Base-by-base conservation (phyloP, 2,329 filamentous ascomycete genomes). In the Biscogniauxia mediterranea region DNA sequence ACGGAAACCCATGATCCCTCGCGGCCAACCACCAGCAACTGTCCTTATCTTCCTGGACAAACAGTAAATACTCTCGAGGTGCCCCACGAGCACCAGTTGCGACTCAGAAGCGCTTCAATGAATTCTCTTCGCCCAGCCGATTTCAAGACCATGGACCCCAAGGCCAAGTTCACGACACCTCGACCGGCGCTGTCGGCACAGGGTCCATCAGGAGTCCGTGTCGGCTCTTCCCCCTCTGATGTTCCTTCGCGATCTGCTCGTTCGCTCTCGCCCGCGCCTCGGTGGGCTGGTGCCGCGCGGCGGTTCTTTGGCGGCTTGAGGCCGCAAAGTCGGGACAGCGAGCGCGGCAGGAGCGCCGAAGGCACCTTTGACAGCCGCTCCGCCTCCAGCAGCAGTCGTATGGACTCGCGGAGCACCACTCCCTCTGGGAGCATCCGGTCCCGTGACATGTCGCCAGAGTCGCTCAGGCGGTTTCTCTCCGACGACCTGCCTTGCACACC, bases 31-130 rank as follows among this genome's bases (percentile, higher is more conserved):
- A 97, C 93, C 1, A 93, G 86, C 2, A 78, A 85, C 52, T 98
- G 94, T 72, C 93, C 94, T 42, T 87, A 94, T 65, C 83, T 97
- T 25, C 94, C 94, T 3, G 94, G 94, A 15, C 94, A 97, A 75
- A 84, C 85, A 1, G 86, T 97, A 73, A 97, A 98, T 77, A 85
- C 92, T 15, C 80, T 98, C 59, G 87, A 90, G 58, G 86, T 98
- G 11, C 94, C 94, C 15, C 79, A 86, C 38, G 89, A 96, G 74
- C 83, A 83, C 64, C 77, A 81, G 51, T 77, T 80, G 64, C 81
- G 86, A 61, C 77, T 81, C 62, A 85, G 89, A 64, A 90, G 88
- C 69, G 85, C 82, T 60, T 93, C 89, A 4, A 79, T 86, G 67
- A 87, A 79, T 68, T 89, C 87, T 6, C 77, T 88, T 56, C 77